Percentiles rank a stretch among this genome's conserved stretches.
Conservation (phyloP, 306 rosid species). For the Prinsepia uniflora region DNA sequence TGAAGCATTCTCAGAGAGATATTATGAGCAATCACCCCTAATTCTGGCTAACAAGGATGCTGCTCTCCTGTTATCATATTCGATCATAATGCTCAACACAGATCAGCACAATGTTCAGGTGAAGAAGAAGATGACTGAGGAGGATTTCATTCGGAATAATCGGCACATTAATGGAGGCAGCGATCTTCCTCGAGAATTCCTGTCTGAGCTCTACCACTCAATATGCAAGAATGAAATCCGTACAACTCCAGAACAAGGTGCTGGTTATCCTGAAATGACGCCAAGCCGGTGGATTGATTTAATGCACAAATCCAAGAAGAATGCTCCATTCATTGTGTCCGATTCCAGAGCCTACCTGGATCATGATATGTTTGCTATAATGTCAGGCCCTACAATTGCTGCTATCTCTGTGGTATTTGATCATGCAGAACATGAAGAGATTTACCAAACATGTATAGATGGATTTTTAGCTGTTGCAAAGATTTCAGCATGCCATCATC, state of each 20-base stretch:
- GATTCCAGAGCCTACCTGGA: slow-evolving; percentile 88
- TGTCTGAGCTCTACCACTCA: slow-evolving; percentile 78
- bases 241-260: slow-evolving; percentile 87
- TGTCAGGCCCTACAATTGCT: slow-evolving; percentile 98
- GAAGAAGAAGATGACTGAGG: slow-evolving; percentile 98
- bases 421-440: slow-evolving; percentile 93
- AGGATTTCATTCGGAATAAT: slow-evolving; percentile 84
- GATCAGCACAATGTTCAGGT: slow-evolving; percentile 97
- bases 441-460: slow-evolving; percentile 89
- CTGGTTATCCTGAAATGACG: slow-evolving; percentile 93
- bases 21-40: slow-evolving; percentile 86
- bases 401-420: slow-evolving; percentile 98
- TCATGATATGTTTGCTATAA: slow-evolving; percentile 93
- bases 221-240: slow-evolving; percentile 97
- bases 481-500: slow-evolving; percentile 97
- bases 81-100: slow-evolving; percentile 90
- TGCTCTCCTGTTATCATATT: slow-evolving; percentile 86
- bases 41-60: slow-evolving; percentile 94
- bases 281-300: slow-evolving; percentile 96
- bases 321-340: slow-evolving; percentile 81
- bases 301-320: slow-evolving; percentile 80
- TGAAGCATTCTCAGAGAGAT: slow-evolving; percentile 99
- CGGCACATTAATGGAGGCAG: slow-evolving; percentile 89
- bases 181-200: slow-evolving; percentile 89
- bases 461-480: slow-evolving; percentile 94